Base-by-base conservation (phyloP, 768 basidiomycete genomes). In the Boletus reticuloceps region DNA sequence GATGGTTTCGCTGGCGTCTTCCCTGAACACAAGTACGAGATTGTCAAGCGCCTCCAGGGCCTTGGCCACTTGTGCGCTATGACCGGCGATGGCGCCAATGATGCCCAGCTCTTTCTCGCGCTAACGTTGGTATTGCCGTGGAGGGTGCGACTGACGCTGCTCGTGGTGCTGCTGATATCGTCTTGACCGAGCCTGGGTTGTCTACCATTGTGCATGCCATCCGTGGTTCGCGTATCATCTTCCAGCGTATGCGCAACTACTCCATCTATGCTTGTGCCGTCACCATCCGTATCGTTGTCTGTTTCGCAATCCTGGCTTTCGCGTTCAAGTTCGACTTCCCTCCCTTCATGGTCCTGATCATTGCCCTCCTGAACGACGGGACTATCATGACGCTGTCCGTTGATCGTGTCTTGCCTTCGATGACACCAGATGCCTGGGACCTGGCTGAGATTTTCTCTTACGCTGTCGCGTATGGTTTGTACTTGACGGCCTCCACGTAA, bases 11-110 rank as follows among this genome's bases (percentile, higher is more conserved):
- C 96, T 43, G 96, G 96, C 71, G 95, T 96, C 62, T 98, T 96
- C 92, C 94, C 94, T 53, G 95, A 96, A 77, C 96, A 97, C 89
- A 98, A 98, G 83, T 98, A 96, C 72, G 96, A 98, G 75, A 98
- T 98, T 59, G 96, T 98, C 78, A 97, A 96, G 79, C 91, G 95
- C 63, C 86, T 98, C 51, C 96, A 98, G 71, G 92, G 86, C 70
- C 88, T 98, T 57, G 96, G 94, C 47, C 94, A 97, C 74, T 76
- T 97, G 56, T 93, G 91, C 73, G 96, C 96, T 55, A 98, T 98
- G 96, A 98, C 96, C 72, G 96, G 96, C 82, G 96, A 98, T 67
- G 96, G 96, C 83, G 96, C 96, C 69, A 98, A 98, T 72, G 95
- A 98, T 61, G 96, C 96, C 96, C 96, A 51, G 96, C 96, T 68